Evolutionary conservation across 2,329 filamentous ascomycete species (phyloP).

Genomic region (Magnaporthiopsis incrustans): DNA sequence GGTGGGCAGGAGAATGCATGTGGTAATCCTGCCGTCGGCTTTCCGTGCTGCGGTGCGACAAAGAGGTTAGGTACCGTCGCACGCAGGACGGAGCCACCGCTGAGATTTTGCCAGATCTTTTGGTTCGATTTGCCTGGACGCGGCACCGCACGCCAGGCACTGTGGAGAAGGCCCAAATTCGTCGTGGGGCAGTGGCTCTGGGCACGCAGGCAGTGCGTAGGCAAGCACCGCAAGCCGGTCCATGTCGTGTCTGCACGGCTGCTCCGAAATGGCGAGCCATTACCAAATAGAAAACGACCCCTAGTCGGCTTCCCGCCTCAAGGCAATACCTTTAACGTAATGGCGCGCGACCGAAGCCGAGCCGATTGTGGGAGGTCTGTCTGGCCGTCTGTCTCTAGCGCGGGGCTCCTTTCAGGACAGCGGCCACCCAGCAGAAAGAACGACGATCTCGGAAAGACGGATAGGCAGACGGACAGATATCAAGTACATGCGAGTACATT

Average conservation of each 20-base stretch:
- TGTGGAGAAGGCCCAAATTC: background rate
- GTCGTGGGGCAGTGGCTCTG: background rate
- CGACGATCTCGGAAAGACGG: background rate
- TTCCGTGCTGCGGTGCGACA: background rate
- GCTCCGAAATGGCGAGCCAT: constrained; percentile 1
- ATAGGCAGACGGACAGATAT: too few relatives aligned
- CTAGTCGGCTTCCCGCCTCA: background rate
- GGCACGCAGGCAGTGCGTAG: background rate
- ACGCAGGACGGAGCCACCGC: background rate
- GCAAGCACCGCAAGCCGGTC: background rate
- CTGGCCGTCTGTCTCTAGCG: background rate
- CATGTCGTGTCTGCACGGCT: background rate
- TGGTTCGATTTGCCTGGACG: background rate
- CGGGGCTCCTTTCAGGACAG: background rate
- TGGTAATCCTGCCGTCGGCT: background rate
- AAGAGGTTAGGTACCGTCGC: background rate
- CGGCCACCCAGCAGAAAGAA: background rate
- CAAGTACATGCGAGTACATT: too few relatives aligned
- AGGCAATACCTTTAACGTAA: constrained; percentile 5
- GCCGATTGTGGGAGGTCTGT: background rate
- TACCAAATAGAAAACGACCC: constrained; percentile 5
- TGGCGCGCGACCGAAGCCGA: background rate
- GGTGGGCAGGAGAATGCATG: background rate
- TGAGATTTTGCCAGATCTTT: background rate
- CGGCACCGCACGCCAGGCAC: background rate